These are phyloP conservation scores for Penicillium expansum DNA, from an alignment of 2,329 filamentous ascomycete genomes.

Conservation along the genomic window DNA sequence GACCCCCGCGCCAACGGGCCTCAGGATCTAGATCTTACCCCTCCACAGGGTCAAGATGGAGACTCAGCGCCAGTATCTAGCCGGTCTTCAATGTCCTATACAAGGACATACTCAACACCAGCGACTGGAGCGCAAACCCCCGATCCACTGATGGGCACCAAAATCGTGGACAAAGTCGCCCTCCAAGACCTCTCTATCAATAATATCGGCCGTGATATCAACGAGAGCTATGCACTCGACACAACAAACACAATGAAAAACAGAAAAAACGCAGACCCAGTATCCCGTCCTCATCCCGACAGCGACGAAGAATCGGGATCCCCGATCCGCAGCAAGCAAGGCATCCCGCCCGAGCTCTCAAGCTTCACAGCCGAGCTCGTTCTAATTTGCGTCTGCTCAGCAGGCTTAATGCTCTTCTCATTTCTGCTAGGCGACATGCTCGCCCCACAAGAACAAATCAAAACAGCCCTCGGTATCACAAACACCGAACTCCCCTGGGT, in stretches of 20 bases:
- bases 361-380: slow-evolving; percentile 43
- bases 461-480: slow-evolving; percentile 39
- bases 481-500: slow-evolving; percentile 45
- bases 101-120: slow-evolving; percentile 22
- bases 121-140: slow-evolving; percentile 30
- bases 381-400: slow-evolving; percentile 44
- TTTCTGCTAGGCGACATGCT: slow-evolving; percentile 44
- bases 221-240: slow-evolving; percentile 19
- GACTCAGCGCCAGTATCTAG: slow-evolving; percentile 15
- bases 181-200: slow-evolving; percentile 21
- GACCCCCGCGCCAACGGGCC: slow-evolving; percentile 6
- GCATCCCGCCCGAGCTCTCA: slow-evolving; percentile 40
- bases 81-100: slow-evolving; percentile 21
- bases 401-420: slow-evolving; percentile 45
- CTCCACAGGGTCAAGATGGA: not conserved
- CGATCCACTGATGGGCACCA: slow-evolving; percentile 25
- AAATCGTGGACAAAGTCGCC: slow-evolving; percentile 14
- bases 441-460: slow-evolving; percentile 40
- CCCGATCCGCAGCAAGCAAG: slow-evolving; percentile 27
- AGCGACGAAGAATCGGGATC: slow-evolving; percentile 22
- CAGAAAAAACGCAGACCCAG: slow-evolving; percentile 14
- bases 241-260: slow-evolving; percentile 17
- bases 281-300: slow-evolving; percentile 10
- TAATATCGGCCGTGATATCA: slow-evolving; percentile 3
- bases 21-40: slow-evolving; percentile 2